Evolutionary conservation across 2,329 filamentous ascomycete genomes (phyloP).

Genomic region (Monosporascus ibericus): DNA sequence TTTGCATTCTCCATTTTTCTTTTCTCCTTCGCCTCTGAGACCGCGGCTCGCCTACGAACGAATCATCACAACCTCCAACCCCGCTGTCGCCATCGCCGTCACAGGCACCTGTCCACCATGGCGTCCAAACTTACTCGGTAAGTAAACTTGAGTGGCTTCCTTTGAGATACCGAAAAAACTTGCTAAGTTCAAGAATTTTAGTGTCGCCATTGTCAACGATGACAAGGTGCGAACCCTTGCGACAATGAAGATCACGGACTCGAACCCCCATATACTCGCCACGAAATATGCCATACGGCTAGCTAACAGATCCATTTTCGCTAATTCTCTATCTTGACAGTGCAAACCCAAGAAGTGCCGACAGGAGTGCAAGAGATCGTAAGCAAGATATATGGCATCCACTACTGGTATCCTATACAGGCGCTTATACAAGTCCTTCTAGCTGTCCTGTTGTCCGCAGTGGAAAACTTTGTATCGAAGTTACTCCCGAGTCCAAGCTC

Average conservation of each 20-base stretch:
- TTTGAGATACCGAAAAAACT: neutral
- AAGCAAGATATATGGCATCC: conserved; percentile 30
- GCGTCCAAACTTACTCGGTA: conserved; percentile 94
- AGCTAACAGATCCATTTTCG: conserved; percentile 7
- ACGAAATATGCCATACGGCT: conserved; percentile 31
- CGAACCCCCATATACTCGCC: conserved; percentile 18
- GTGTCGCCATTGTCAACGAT: conserved; percentile 97
- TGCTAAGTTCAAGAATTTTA: conserved; percentile 30
- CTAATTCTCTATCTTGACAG: conserved; percentile 37
- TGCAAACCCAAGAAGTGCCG: conserved; percentile 98
- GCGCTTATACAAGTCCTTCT: conserved; percentile 9
- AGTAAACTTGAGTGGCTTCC: conserved; percentile 24
- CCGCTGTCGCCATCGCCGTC: conserved; percentile 26
- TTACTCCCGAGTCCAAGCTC: conserved; percentile 79
- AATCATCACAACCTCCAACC: neutral
- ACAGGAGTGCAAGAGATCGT: conserved; percentile 98
- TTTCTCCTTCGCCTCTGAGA: neutral
- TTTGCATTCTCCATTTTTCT: neutral
- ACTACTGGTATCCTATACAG: neutral
- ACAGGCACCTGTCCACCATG: conserved; percentile 43
- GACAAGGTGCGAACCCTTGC: conserved; percentile 68
- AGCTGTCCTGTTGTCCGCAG: conserved; percentile 77
- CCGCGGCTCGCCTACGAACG: too few species aligned
- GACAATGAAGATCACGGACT: neutral
- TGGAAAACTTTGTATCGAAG: conserved; percentile 96